Percentiles rank a stretch among this genome's conserved stretches.
Conservation (phyloP, 129 eudicot genomes). For the Saposhnikovia divaricata region DNA sequence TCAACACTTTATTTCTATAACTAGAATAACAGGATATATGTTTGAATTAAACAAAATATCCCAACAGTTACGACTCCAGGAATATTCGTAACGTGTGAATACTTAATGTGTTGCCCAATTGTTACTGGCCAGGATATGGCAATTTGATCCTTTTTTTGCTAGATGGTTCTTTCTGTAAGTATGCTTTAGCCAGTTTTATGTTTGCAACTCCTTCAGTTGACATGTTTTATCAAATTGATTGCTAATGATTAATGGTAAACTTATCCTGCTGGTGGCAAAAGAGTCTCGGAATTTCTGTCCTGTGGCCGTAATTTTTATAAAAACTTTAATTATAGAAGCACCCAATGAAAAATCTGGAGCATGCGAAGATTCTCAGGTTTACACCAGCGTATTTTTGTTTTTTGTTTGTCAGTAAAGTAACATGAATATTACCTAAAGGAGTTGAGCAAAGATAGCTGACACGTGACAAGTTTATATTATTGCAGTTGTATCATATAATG, state of each 20-base stretch:
- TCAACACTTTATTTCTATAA: too few species aligned
- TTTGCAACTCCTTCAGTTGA: neutral
- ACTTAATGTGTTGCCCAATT: constrained; percentile 74
- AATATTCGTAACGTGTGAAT: constrained; percentile 68
- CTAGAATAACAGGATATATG: too few species aligned
- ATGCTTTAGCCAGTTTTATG: neutral
- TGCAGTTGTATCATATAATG: constrained; percentile 59
- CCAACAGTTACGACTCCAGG: constrained; percentile 91
- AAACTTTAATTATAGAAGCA: constrained; percentile 53
- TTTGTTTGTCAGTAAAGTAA: neutral
- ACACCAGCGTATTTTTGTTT: neutral
- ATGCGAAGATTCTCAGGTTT: constrained; percentile 44
- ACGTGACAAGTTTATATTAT: constrained; percentile 5
- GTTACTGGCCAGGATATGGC: constrained; percentile 62
- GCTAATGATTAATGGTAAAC: neutral
- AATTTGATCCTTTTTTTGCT: constrained; percentile 71
- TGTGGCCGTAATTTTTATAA: constrained; percentile 59
- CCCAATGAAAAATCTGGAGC: constrained; percentile 27
- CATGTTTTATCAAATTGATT: neutral
- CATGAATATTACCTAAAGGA: neutral
- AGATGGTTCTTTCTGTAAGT: constrained; percentile 75
- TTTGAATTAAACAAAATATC: too few species aligned
- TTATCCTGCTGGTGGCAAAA: constrained; percentile 50
- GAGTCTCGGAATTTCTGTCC: constrained; percentile 84
- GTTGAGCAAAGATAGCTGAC: neutral